Evolutionary conservation across 768 basidiomycete genomes (phyloP), one percentile per base, ranked within the genome.

Genomic region (Paxillus rubicundulus): DNA sequence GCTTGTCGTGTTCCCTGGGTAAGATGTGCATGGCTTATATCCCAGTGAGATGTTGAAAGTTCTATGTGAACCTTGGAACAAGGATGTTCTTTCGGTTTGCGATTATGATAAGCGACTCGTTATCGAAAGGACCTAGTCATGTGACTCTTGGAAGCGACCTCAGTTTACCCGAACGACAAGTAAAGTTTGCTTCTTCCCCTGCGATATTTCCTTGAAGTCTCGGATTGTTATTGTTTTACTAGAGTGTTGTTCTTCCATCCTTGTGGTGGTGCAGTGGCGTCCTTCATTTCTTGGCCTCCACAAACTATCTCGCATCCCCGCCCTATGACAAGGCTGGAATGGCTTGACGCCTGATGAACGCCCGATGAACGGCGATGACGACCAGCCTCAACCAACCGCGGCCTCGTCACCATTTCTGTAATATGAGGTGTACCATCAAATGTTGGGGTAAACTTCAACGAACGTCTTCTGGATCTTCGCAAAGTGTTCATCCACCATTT

Each of bases 1-100:
- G 74, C 62, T 88, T 90, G 51, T 82, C 86, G 49, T 84, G 77
- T 65, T 92, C 90, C 54, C 87, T 77, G 14, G 89, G 90, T 50
- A 84, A 73, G 54, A 91, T 73, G 60, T 82, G 80, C 88, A 92
- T 91, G n/a, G 18, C 20, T 37, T 33, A 13, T 8, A 36, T 14
- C 27, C n/a, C 27, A 45, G 48, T 39, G 41, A 53, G 30, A 27
- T 7, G 2, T 6, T 45, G 20, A 32, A 28, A 1, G 50, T 34
- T 48, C 9, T 16, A 46, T 5, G 7, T 16, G 33, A 34, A 41
- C 24, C 41, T 36, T 9, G n/a, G 32, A 41, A 54, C 27, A 41
- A 51, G 45, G 41, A 9, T 9, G 27, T 21, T 37, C 21, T 43
- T 20, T 24, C 9, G 21, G 21, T 20, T 27, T 18, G 10, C 5